Percentiles rank a stretch among this genome's conserved stretches.
Conservation (phyloP, 257 asterid genomes). For the Mentha longifolia region DNA sequence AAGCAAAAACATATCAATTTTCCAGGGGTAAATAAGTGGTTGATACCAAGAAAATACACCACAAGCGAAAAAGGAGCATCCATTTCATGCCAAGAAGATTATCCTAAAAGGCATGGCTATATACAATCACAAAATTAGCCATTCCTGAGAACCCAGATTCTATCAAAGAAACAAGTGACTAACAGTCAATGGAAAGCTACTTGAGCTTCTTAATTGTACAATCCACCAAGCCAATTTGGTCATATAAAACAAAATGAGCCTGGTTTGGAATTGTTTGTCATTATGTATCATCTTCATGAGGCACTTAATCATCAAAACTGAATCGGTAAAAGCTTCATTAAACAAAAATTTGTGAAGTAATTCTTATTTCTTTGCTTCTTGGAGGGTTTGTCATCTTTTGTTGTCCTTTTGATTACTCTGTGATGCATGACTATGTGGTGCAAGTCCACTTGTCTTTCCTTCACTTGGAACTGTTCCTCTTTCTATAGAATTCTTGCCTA, state of each 20-base stretch:
- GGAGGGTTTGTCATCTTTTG: slow-evolving; percentile 27
- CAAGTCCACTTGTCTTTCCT: slow-evolving; percentile 27
- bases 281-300: neutral
- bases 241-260: slow-evolving; percentile 11
- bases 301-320: slow-evolving; percentile 10
- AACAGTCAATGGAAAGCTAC: slow-evolving; percentile 23
- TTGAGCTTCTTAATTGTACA: slow-evolving; percentile 23
- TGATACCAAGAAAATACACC: slow-evolving; percentile 12
- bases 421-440: slow-evolving; percentile 31
- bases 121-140: slow-evolving; percentile 27
- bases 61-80: neutral
- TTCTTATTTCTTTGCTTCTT: slow-evolving; percentile 32
- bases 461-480: slow-evolving; percentile 32
- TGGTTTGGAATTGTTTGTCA: slow-evolving; percentile 8
- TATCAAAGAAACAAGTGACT: neutral
- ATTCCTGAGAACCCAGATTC: slow-evolving; percentile 15
- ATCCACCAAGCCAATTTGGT: slow-evolving; percentile 8
- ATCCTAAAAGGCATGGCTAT: neutral
- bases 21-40: neutral
- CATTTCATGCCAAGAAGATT: neutral
- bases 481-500: slow-evolving; percentile 29
- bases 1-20: neutral
- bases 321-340: slow-evolving; percentile 10
- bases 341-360: neutral
- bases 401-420: slow-evolving; percentile 29